Evolutionary conservation across 2,329 filamentous ascomycete genomes (phyloP), one percentile per base, ranked within the genome.

Genomic region (Monilinia fructigena): DNA sequence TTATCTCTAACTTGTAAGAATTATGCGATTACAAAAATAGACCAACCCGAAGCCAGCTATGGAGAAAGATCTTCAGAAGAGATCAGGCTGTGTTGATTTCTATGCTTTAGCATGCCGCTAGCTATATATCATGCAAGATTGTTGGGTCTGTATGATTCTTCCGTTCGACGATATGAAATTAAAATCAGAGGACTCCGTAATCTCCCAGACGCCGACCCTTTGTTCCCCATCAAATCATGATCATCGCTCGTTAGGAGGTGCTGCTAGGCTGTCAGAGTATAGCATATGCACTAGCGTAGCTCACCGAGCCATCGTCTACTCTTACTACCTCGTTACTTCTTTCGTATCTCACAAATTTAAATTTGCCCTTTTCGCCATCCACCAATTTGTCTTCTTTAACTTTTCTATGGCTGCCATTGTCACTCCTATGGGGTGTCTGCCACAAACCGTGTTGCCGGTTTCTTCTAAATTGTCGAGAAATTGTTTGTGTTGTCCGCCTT

Each of bases 211-310:
- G 45, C 56, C 56, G 20, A 60, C 3, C 42, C 31, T 38, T 50
- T 38, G 18, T 18, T 14, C 28, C 42, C n/a, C 3, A 20, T 59
- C 10, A 23, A 7, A 38, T 31, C 20, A 48, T 48, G 1, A 26
- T 50, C 14, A 26, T 50, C n/a, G n/a, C 8, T 23, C 47, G n/a
- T 50, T 50, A 23, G 8, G 18, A 31, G 38, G 28, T 3, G 1
- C n/a, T 50, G 23, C 2, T 18, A 1, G 20, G 16, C 8, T 6
- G 48, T 65, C 48, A 75, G 26, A 93, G 75, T 20, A 93, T 82
- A 11, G 93, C 92, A 82, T 95, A 96, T 4, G 93, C 95, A 76
- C 93, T 94, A 3, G 91, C 93, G 78, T 99, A 99, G 79, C 93
- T 97, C 62, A 99, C 95, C 72, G 93, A 97, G 71, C 88, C 95